phyloP scores from a whole-genome alignment of 257 asterid genomes.

The Orobanche coerulescens region DNA sequence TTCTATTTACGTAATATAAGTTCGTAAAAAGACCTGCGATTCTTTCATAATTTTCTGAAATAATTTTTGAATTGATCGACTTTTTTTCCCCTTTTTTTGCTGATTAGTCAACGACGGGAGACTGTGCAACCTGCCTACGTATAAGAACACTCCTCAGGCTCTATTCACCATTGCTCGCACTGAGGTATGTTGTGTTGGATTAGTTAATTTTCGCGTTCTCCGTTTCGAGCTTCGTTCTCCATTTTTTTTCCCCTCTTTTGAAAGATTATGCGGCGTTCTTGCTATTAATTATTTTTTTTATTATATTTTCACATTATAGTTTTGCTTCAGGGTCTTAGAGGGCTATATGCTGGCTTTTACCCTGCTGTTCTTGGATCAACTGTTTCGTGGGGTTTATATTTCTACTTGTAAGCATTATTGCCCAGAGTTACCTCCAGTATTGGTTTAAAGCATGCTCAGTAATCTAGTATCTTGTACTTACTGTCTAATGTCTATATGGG shows the following conservation, averaged over 20 bases:
- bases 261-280: not conserved
- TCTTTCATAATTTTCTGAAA: not conserved
- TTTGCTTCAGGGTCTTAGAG: constrained; percentile 75
- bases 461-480: constrained; percentile 8
- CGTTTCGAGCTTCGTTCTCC: not conserved
- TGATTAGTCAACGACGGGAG: constrained; percentile 78
- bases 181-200: constrained; percentile 51
- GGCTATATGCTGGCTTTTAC: constrained; percentile 85
- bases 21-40: constrained; percentile 12
- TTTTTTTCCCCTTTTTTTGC: not conserved
- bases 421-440: constrained; percentile 9
- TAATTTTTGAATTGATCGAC: constrained; percentile 5
- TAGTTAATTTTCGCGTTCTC: constrained; percentile 4
- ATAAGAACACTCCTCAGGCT: constrained; percentile 84
- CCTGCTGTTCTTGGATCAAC: constrained; percentile 99
- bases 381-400: constrained; percentile 88
- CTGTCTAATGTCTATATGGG: constrained; percentile 9
- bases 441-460: not conserved
- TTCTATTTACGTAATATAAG: not conserved
- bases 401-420: constrained; percentile 68
- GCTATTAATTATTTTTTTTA: constrained; percentile 10
- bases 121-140: constrained; percentile 45
- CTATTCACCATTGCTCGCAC: constrained; percentile 72
- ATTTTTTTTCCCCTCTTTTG: not conserved
- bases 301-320: not conserved